Evolutionary conservation across 306 rosid genomes (phyloP), one percentile per base, ranked within the genome.

Genomic region (Canavalia gladiata): DNA sequence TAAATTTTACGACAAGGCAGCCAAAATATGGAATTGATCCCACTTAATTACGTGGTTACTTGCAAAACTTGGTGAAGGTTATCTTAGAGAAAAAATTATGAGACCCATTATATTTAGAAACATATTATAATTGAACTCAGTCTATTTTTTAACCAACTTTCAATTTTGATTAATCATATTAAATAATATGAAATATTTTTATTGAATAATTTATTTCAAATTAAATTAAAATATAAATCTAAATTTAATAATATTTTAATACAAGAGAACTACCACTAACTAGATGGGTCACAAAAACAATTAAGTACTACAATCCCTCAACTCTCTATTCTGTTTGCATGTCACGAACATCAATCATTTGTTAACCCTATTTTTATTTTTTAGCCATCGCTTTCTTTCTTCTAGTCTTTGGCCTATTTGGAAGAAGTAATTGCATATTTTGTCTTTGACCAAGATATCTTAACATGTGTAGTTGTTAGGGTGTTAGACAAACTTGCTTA

Each of bases 51-150:
- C 3, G 56, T 31, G 59, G 7, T 33, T 72, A 18, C 37, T 35
- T 54, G 10, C 2, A n/a, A 54, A 56, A 55, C 67, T 73, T 37
- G 25, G 25, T 18, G 25, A 11, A 8, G 18, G 9, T 30, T 2
- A 5, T 55, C 51, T 12, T 41, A 28, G 41, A 55, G 67, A 25
- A 46, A 31, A 3, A 25, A 56, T 1, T 34, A 50, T 2, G 66
- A 72, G 65, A 73, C 1, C 11, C 25, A 55, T 73, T 28, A 5
- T 55, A 54, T 25, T 72, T 54, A 37, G 28, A 54, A 50, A 70
- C 75, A 50, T 33, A 47, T 49, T 47, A 50, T 18, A 18, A 18
- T 18, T 18, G 25, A 18, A 18, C 25, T 18, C 25, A 18, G 25
- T 18, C 25, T 18, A 18, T 18, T 18, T 18, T 18, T 18, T 18